phyloP scores from a whole-genome alignment of 2,329 filamentous ascomycete genomes.

The Dryadomyces quercus-mongolicae region DNA sequence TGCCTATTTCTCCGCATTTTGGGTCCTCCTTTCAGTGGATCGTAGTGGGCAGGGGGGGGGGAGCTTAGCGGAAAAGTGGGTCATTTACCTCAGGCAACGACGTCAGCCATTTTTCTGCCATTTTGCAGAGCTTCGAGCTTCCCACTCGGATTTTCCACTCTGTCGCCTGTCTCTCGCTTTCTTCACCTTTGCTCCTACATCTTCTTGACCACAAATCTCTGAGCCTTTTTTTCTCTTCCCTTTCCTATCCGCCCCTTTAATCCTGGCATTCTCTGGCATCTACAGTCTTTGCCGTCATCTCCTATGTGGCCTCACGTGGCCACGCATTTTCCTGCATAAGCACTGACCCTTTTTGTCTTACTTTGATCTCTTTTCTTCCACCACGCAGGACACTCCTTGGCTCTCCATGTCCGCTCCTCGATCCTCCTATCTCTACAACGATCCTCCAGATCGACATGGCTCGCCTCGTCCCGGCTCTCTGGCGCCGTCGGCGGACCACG shows the following conservation, averaged over 20 bases:
- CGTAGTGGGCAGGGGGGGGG: background rate
- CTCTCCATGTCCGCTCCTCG: conserved; percentile 39
- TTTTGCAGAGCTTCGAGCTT: background rate
- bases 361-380: background rate
- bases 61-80: background rate
- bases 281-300: too few relatives aligned
- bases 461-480: conserved; percentile 12
- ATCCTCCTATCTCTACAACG: conserved; percentile 18
- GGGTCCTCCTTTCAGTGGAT: background rate
- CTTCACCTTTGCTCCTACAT: background rate
- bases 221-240: background rate
- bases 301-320: background rate
- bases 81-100: background rate
- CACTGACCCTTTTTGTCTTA: background rate
- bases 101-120: background rate
- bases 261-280: background rate
- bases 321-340: background rate
- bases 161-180: background rate
- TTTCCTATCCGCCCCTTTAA: background rate
- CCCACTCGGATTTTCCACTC: background rate
- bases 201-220: background rate
- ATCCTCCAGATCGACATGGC: conserved; percentile 17
- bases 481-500: conserved; percentile 10
- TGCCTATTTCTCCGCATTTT: background rate
- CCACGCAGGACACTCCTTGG: conserved; percentile 34